Evolutionary conservation across 345 rosid species (phyloP).

Genomic region (Balakata baccata): DNA sequence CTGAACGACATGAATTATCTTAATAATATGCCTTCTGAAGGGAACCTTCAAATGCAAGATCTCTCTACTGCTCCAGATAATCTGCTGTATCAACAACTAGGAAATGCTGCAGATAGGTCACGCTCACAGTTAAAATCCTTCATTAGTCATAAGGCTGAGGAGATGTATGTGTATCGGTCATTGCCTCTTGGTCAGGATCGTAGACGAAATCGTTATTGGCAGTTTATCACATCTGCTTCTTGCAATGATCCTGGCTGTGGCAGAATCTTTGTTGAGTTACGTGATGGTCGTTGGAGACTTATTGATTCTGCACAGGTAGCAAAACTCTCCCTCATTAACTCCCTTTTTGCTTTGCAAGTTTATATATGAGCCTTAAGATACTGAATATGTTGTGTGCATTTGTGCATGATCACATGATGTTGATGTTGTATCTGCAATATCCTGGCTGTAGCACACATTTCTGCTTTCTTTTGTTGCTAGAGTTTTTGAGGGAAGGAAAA

Average conservation of each 20-base stretch:
- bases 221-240: slow-evolving; percentile 66
- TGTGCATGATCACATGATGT: slow-evolving; percentile 13
- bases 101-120: slow-evolving; percentile 61
- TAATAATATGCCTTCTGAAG: slow-evolving; percentile 37
- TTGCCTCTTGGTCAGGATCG: slow-evolving; percentile 91
- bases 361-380: not conserved
- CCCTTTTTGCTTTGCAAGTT: not conserved
- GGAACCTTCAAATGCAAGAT: slow-evolving; percentile 57
- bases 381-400: not conserved
- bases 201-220: slow-evolving; percentile 88
- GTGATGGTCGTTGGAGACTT: slow-evolving; percentile 72
- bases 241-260: slow-evolving; percentile 80
- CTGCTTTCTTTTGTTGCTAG: not conserved
- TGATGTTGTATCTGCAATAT: slow-evolving; percentile 3
- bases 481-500: not conserved
- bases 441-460: slow-evolving; percentile 3
- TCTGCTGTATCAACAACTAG: slow-evolving; percentile 53
- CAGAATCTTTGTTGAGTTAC: slow-evolving; percentile 75
- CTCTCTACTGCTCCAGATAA: slow-evolving; percentile 46
- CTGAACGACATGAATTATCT: slow-evolving; percentile 35
- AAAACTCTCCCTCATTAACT: not conserved
- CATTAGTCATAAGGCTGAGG: slow-evolving; percentile 80
- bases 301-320: slow-evolving; percentile 76
- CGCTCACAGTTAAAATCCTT: slow-evolving; percentile 67
- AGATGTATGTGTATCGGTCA: slow-evolving; percentile 66